These are phyloP conservation scores for Parastagonospora avenae DNA, from an alignment of 2,329 filamentous ascomycete genomes.

Conservation along the genomic window DNA sequence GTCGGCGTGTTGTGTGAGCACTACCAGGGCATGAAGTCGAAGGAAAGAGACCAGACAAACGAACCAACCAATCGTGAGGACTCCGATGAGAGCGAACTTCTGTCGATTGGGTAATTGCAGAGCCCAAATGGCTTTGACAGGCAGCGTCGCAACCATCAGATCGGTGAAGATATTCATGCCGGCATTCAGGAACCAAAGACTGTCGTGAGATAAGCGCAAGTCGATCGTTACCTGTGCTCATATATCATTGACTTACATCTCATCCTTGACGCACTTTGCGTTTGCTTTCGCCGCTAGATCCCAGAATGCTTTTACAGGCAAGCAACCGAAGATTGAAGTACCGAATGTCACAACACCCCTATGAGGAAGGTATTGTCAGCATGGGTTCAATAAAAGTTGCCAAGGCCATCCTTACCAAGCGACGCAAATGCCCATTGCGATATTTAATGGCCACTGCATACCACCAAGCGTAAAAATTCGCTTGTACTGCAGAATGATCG, in stretches of 20 bases:
- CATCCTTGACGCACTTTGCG: conserved; percentile 20
- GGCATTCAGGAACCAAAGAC: conserved; percentile 28
- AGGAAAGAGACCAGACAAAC: conserved; percentile 40
- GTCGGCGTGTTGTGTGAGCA: conserved; percentile 14
- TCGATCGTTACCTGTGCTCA: background rate
- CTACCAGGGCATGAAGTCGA: conserved; percentile 27
- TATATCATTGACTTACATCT: conserved; percentile 20
- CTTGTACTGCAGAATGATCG: conserved; percentile 35
- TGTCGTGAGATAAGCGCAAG: conserved; percentile 1
- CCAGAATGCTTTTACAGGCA: conserved; percentile 31
- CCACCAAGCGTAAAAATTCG: conserved; percentile 31
- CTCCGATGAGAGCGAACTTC: conserved; percentile 24
- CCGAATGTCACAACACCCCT: conserved; percentile 14
- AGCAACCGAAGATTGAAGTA: conserved; percentile 24
- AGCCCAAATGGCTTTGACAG: conserved; percentile 28
- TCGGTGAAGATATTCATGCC: conserved; percentile 32
- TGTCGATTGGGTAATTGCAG: conserved; percentile 28
- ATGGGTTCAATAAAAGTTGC: background rate
- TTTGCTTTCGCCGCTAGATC: conserved; percentile 16
- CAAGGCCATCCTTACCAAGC: conserved; percentile 6
- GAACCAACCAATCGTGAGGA: conserved; percentile 40
- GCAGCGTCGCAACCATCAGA: conserved; percentile 29
- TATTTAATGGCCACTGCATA: conserved; percentile 29
- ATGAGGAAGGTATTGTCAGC: background rate
- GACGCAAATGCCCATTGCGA: conserved; percentile 25